Evolutionary conservation across 345 rosid species (phyloP).

Genomic region (Salix koriyanagi): DNA sequence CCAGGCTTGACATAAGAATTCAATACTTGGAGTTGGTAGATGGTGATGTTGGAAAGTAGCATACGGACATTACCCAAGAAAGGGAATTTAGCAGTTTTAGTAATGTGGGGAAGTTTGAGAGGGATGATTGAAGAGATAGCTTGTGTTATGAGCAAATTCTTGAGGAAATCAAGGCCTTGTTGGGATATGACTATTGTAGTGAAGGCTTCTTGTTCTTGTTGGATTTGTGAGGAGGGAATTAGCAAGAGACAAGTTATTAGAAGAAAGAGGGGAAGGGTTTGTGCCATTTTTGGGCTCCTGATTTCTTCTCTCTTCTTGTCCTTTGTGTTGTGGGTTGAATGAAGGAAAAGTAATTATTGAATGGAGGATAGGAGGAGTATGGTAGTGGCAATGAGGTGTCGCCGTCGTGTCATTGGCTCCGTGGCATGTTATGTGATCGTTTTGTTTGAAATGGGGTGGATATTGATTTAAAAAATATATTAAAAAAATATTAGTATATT

Average conservation of each 20-base stretch:
- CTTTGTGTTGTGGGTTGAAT: background rate
- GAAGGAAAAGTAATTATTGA: too few species aligned
- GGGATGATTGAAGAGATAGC: conserved; percentile 66
- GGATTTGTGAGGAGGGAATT: conserved; percentile 18
- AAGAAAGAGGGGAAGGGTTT: conserved; percentile 15
- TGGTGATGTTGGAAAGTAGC: conserved; percentile 58
- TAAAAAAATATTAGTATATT: too few species aligned
- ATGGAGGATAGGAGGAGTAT: too few species aligned
- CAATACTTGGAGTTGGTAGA: conserved; percentile 60
- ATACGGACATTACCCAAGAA: conserved; percentile 66
- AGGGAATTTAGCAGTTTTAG: conserved; percentile 51
- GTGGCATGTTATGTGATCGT: too few species aligned
- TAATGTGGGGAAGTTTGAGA: conserved; percentile 57
- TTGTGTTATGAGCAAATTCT: conserved; percentile 62
- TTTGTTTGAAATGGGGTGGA: too few species aligned
- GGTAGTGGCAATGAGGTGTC: too few species aligned
- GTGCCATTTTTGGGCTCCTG: background rate
- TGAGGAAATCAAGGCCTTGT: conserved; percentile 79
- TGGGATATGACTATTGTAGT: conserved; percentile 70
- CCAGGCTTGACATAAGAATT: conserved; percentile 73
- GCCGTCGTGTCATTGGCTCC: too few species aligned
- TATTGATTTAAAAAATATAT: too few species aligned
- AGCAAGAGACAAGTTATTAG: conserved; percentile 24
- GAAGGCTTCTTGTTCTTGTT: conserved; percentile 39
- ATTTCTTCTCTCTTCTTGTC: background rate